Evolutionary conservation across 1,284 basidiomycete genomes (phyloP), one percentile per base, ranked within the genome.

Genomic region (Cryptococcus sp.): DNA sequence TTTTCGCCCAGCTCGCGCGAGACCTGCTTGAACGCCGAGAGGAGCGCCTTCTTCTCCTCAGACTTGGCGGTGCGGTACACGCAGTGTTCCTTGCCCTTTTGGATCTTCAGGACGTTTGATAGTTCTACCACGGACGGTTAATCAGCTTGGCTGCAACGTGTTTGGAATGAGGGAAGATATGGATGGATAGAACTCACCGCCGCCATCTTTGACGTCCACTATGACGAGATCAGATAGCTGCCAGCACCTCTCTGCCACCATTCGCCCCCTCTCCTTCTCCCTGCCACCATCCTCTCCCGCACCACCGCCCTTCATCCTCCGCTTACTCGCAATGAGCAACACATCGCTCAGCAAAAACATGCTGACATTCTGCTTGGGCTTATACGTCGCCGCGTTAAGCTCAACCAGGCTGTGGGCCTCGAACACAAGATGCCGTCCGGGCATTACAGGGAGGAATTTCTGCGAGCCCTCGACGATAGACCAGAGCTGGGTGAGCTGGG

Each of bases 61-160:
- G 84, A 68, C 6, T 83, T 82, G 59, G 94, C 88, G 1, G 91
- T 90, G 37, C 92, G 84, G 74, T 92, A 98, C 9, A 98, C 92
- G 71, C 91, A 87, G 2, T 88, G 90, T 78, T 98, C 95, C 75
- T 95, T 95, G 8, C 88, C 87, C 53, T 94, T 85, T 64, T 89
- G 85, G 66, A 98, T 87, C 80, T 98, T 98, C 82, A 98, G 88
- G 1, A 96, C 94, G 69, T 98, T 96, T 16, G 87, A 90, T 79
- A 98, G 86, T 52, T 85, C 94, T 92, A 60, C 5, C 15, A 12
- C n/a, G n/a, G 23, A 12, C 6, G 33, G 20, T 13, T 33, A 4
- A 21, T 46, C 16, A 55, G 23, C 37, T 52, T 18, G 46, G 46
- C 21, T 9, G 7, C 15, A 9, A 35, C 42, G 23, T n/a, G 28